These are phyloP conservation scores for Colletotrichum theobromicola DNA, from an alignment of 2,329 filamentous ascomycete species.

Conservation along the genomic window DNA sequence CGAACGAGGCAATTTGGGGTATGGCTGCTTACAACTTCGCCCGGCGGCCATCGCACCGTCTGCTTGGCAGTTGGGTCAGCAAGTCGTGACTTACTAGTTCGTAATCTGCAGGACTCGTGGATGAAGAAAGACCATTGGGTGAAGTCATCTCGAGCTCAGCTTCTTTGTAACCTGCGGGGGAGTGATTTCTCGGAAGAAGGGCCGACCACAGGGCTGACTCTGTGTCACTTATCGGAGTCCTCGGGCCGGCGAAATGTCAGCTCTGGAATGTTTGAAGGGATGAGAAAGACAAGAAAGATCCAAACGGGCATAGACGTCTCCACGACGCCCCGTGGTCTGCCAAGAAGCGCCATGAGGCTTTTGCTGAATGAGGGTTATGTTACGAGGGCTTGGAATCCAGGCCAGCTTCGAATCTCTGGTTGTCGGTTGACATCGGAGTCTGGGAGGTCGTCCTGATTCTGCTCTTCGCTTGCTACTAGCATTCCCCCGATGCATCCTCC, in stretches of 20 bases:
- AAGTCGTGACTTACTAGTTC: neutral
- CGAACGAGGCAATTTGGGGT: neutral
- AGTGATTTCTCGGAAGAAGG: neutral
- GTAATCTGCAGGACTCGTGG: neutral
- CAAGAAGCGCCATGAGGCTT: neutral
- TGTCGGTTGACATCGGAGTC: neutral
- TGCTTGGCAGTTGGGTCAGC: neutral
- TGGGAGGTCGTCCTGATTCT: neutral
- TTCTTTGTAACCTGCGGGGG: neutral
- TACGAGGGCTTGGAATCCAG: neutral
- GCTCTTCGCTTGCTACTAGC: neutral
- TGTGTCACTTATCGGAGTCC: neutral
- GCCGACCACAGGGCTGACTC: neutral
- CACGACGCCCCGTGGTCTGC: neutral
- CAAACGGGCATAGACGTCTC: neutral
- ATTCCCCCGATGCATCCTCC: neutral
- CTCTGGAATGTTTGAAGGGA: neutral
- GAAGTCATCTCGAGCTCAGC: neutral
- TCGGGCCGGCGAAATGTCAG: neutral
- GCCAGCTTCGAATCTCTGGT: neutral
- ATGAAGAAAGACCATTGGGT: neutral
- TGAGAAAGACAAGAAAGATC: neutral
- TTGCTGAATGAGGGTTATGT: neutral
- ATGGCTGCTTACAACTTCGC: neutral
- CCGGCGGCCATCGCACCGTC: too few species aligned